Evolutionary conservation across 2,329 filamentous ascomycete species (phyloP).

Genomic region (Alternaria gansuensis): DNA sequence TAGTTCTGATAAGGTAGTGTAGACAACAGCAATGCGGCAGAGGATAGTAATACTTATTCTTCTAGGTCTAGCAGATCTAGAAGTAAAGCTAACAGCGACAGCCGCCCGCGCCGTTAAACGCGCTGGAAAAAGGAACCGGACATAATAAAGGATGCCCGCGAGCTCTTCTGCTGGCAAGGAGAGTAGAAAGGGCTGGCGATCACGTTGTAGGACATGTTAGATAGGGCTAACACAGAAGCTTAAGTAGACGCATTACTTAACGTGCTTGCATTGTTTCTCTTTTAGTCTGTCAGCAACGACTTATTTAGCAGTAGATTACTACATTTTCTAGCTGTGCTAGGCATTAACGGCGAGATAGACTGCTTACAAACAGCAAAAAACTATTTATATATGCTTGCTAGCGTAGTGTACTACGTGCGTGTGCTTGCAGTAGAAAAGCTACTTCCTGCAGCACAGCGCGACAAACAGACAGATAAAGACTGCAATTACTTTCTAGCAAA

Average conservation of each 20-base stretch:
- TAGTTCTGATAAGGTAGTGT: too few species aligned
- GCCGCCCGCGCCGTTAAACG: too few species aligned
- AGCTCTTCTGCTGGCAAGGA: slow-evolving; percentile 22
- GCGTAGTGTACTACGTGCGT: slow-evolving; percentile 28
- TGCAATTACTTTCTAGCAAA: slow-evolving; percentile 24
- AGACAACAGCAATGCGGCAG: too few species aligned
- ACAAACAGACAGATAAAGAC: slow-evolving; percentile 25
- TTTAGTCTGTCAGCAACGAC: slow-evolving; percentile 2
- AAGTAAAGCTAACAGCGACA: too few species aligned
- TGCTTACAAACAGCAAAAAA: slow-evolving; percentile 20
- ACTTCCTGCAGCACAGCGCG: slow-evolving; percentile 13
- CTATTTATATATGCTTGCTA: slow-evolving; percentile 29
- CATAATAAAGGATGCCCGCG: slow-evolving; percentile 18
- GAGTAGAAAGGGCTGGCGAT: slow-evolving; percentile 22
- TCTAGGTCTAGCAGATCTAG: too few species aligned
- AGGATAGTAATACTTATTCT: too few species aligned
- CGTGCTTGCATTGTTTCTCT: slow-evolving; percentile 13
- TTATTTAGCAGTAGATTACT: slow-evolving; percentile 3
- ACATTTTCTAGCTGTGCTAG: slow-evolving; percentile 3
- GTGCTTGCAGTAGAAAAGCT: slow-evolving; percentile 31
- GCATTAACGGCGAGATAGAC: slow-evolving; percentile 13
- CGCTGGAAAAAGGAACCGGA: slow-evolving; percentile 20
- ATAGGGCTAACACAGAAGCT: slow-evolving; percentile 1
- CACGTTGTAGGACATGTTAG: slow-evolving; percentile 16
- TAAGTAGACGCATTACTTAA: slow-evolving; percentile 13